phyloP scores from a whole-genome alignment of 139 green algal genomes.

The Closterium sp. region DNA sequence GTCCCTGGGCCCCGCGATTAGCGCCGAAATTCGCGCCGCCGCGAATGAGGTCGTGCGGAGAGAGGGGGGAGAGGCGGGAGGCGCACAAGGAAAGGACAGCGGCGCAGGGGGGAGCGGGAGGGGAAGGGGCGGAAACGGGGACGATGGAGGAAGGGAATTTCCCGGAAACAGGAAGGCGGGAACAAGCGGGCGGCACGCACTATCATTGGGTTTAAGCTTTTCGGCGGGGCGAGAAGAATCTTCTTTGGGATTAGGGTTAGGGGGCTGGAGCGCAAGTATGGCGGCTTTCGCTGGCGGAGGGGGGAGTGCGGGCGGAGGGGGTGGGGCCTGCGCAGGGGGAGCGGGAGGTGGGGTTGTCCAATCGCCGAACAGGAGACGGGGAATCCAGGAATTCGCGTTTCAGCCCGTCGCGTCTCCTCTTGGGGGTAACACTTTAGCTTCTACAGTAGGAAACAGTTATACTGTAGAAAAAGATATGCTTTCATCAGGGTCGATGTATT shows the following conservation, averaged over 20 bases:
- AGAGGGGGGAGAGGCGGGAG: background rate
- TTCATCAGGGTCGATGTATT: background rate
- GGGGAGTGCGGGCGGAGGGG: too few relatives aligned
- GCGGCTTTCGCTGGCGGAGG: background rate
- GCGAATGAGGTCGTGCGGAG: background rate
- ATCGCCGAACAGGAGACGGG: background rate
- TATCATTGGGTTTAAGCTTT: background rate
- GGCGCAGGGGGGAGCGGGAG: background rate
- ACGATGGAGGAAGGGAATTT: background rate
- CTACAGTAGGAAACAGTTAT: background rate
- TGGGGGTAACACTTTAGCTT: background rate
- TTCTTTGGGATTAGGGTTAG: background rate
- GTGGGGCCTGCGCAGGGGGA: background rate
- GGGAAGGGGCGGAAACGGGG: background rate
- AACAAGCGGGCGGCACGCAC: background rate
- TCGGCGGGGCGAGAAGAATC: background rate
- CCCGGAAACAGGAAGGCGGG: background rate
- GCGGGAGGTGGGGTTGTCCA: background rate
- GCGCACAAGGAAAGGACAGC: background rate
- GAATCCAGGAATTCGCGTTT: background rate
- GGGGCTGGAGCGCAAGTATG: background rate
- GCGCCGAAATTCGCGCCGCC: background rate
- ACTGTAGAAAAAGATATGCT: background rate
- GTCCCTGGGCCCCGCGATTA: background rate
- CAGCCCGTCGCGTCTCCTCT: background rate